Base-by-base conservation (phyloP, 2,329 filamentous ascomycete species). In the Colletotrichum liaoningense region DNA sequence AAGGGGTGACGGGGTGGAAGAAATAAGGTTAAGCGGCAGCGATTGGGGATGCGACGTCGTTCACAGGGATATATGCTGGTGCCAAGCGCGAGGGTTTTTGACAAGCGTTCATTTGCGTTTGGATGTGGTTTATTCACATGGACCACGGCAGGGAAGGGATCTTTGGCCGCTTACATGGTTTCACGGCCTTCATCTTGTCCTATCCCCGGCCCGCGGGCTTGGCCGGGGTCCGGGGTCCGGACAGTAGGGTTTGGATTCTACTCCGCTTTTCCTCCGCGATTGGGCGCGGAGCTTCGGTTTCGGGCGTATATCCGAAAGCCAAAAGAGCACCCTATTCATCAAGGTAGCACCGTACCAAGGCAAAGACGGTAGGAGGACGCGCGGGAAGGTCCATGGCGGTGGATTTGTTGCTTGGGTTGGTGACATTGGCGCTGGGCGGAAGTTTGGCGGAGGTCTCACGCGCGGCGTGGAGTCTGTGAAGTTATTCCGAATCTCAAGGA, bases 1-100 rank as follows among this genome's bases (percentile, higher is more conserved):
- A 5, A 12, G 35, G 58, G 58, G 35, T 8, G 8, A 46, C 26
- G 28, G 24, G 28, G 42, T 49, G 16, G 16, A 35, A 52, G 28
- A 49, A 65, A 33, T 69, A 69, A 65, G 66, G 70, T 69, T 60
- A 72, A 65, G 12, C 59, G 66, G 66, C 46, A 69, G 7, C 33
- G 33, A 33, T 64, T 49, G 42, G 42, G 22, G 24, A 64, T 55
- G 35, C 54, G 42, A 64, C 59, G 16, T 60, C 42, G 19, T 26
- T 26, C 59, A 24, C 70, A 42, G 54, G 70, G 70, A 46, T 72
- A 26, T 3, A 19, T 11, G 28, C 49, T 49, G 11, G 66, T 38
- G 19, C 49, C 57, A 63, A 68, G 58, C 58, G 58, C 19, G 14
- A 56, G 57, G 42, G 19, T n/a, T n/a, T 63, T 54, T 63, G 64